These are phyloP conservation scores for Talaromyces liani DNA, from an alignment of 495 filamentous ascomycete species.

Conservation along the genomic window DNA sequence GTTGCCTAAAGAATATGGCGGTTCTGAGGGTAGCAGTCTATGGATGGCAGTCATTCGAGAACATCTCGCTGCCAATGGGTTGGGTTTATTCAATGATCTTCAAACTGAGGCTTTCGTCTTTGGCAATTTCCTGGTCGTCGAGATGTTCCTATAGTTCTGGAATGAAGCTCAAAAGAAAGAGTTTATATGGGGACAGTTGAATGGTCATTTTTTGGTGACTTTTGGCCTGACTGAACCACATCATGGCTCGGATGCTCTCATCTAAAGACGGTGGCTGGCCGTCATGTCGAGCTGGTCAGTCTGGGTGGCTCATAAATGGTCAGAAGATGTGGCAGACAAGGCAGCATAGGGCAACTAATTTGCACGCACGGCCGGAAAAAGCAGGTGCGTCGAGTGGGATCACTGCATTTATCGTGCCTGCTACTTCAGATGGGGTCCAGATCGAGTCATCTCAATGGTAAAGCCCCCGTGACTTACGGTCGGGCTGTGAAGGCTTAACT, in stretches of 20 bases:
- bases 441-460: constrained; percentile 48
- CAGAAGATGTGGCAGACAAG: constrained; percentile 57
- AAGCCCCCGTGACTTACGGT: too few species aligned
- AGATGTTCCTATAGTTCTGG: constrained; percentile 52
- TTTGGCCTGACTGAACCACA: constrained; percentile 56
- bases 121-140: constrained; percentile 50
- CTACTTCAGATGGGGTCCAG: constrained; percentile 33
- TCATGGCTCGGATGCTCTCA: constrained; percentile 51
- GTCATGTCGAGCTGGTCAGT: constrained; percentile 15
- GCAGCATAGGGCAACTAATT: constrained; percentile 51
- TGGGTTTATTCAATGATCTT: constrained; percentile 54
- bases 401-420: constrained; percentile 49
- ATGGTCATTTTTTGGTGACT: constrained; percentile 42
- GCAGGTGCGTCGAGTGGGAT: constrained; percentile 43
- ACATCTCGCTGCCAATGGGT: constrained; percentile 47
- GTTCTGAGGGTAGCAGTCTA: constrained; percentile 36
- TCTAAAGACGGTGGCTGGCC: constrained; percentile 41
- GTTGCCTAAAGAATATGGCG: constrained; percentile 47
- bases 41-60: constrained; percentile 55
- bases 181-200: constrained; percentile 39
- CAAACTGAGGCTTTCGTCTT: constrained; percentile 54
- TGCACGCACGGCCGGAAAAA: constrained; percentile 41
- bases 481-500: background rate
- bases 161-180: constrained; percentile 39
- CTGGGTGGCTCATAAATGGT: constrained; percentile 46